Conservation (phyloP, 352 stramenopile genomes). For the Blastocystis sp. region DNA sequence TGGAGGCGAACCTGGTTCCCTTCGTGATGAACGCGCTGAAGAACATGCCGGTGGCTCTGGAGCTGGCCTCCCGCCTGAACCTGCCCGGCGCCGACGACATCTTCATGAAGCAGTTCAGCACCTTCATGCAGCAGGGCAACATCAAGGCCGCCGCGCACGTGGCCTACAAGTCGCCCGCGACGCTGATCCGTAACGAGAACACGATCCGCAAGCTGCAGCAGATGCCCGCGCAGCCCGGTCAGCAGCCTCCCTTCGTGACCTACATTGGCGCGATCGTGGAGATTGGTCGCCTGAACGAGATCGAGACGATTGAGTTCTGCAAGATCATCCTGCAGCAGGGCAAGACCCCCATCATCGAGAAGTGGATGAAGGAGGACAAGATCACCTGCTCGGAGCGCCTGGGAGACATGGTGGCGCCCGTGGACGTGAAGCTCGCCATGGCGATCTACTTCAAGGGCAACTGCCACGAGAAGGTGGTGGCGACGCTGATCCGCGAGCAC, state of each 20-base stretch:
- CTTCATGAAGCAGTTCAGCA: slow-evolving; percentile 96
- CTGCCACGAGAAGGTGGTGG: slow-evolving; percentile 97
- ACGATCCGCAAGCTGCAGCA: slow-evolving; percentile 98
- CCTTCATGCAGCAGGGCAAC: slow-evolving; percentile 86
- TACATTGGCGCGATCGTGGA: slow-evolving; percentile 98
- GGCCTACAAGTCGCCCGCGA: slow-evolving; percentile 78
- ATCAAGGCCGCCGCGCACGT: slow-evolving; percentile 80
- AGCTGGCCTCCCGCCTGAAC: slow-evolving; percentile 89
- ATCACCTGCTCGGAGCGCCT: slow-evolving; percentile 93
- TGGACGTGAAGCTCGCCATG: slow-evolving; percentile 94
- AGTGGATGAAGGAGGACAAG: slow-evolving; percentile 99
- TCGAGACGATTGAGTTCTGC: slow-evolving; percentile 96
- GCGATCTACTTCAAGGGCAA: slow-evolving; percentile 94
- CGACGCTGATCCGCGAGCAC: slow-evolving; percentile 95
- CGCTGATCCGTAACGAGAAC: slow-evolving; percentile 88
- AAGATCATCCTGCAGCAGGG: slow-evolving; percentile 94
- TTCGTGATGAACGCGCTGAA: slow-evolving; percentile 96
- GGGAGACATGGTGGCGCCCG: slow-evolving; percentile 89
- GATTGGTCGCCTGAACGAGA: slow-evolving; percentile 94
- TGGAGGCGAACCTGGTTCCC: slow-evolving; percentile 92
- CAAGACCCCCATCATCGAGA: slow-evolving; percentile 93
- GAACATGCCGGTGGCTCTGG: slow-evolving; percentile 90
- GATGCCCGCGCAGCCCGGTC: slow-evolving; percentile 89
- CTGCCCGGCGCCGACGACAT: slow-evolving; percentile 94
- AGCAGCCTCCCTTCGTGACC: slow-evolving; percentile 93